phyloP scores from a whole-genome alignment of 164 flowering plant species.

The Magnolia changhungtana region DNA sequence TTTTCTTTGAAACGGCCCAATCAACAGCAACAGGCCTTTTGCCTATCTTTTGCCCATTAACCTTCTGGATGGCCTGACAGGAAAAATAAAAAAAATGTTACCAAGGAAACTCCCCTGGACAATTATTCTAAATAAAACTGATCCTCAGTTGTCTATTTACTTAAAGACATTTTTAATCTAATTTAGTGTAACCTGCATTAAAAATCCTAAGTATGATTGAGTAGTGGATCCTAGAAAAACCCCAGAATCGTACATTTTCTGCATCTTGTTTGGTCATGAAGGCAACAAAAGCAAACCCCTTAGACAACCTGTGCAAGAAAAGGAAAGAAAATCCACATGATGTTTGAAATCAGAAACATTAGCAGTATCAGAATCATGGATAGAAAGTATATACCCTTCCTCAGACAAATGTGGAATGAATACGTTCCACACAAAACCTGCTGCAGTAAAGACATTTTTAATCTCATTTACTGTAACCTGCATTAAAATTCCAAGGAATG shows the following conservation, averaged over 20 bases:
- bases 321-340: background rate
- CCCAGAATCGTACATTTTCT: conserved; percentile 54
- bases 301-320: conserved; percentile 47
- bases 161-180: background rate
- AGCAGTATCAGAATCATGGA: background rate
- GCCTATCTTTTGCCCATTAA: conserved; percentile 69
- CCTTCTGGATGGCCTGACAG: conserved; percentile 71
- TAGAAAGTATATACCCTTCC: conserved; percentile 53
- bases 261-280: conserved; percentile 90
- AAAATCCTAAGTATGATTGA: background rate
- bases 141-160: no score
- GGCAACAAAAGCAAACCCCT: conserved; percentile 92
- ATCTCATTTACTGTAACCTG: conserved; percentile 77
- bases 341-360: background rate
- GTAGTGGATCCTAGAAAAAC: background rate
- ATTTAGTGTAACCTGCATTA: background rate
- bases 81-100: background rate
- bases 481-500: conserved; percentile 15
- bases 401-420: conserved; percentile 64
- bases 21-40: conserved; percentile 92
- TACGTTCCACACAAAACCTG: conserved; percentile 93
- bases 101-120: background rate
- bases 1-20: conserved; percentile 93
- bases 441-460: conserved; percentile 59
- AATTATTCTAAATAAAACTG: background rate